A percentile compares a stretch with the other conserved stretches of the same genome.
Evolutionary conservation across 805 yeast genomes (phyloP).

Genomic region (Hemisphaericaspora nanyangensis): DNA sequence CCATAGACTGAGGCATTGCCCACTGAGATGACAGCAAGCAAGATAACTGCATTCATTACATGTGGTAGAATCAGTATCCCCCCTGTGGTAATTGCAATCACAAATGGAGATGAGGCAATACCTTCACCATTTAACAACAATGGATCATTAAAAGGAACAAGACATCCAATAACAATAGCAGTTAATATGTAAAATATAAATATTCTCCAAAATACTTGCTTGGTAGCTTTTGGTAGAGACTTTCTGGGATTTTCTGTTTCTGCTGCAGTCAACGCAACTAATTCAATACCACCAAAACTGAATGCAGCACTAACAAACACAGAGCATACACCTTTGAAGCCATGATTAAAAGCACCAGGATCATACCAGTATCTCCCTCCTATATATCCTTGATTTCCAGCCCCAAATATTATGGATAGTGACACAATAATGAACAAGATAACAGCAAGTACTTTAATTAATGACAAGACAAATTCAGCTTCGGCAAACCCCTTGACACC

Average conservation of each 20-base stretch:
- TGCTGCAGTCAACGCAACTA: conserved; percentile 36
- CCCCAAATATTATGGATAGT: conserved; percentile 32
- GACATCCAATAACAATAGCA: conserved; percentile 33
- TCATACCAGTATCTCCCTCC: conserved; percentile 32
- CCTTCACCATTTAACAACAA: conserved; percentile 49
- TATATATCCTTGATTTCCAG: conserved; percentile 30
- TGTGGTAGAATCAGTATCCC: conserved; percentile 67
- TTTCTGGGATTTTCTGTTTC: conserved; percentile 39
- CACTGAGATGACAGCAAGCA: conserved; percentile 69
- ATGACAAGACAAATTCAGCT: conserved; percentile 28
- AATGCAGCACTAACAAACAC: conserved; percentile 32
- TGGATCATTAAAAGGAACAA: conserved; percentile 50
- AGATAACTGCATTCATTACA: conserved; percentile 69
- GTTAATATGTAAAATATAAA: conserved; percentile 34
- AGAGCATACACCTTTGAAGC: conserved; percentile 35
- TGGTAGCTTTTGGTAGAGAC: conserved; percentile 38
- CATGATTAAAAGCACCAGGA: conserved; percentile 34
- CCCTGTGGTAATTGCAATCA: conserved; percentile 60
- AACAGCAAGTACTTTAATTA: conserved; percentile 32
- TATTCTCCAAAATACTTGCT: conserved; percentile 43
- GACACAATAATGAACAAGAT: conserved; percentile 34
- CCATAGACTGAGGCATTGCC: conserved; percentile 74
- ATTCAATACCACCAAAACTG: conserved; percentile 34
- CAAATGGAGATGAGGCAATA: conserved; percentile 73
- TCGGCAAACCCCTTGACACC: conserved; percentile 38